Conservation (phyloP, 2,329 filamentous ascomycete species). For the Exophiala lecanii-corni region DNA sequence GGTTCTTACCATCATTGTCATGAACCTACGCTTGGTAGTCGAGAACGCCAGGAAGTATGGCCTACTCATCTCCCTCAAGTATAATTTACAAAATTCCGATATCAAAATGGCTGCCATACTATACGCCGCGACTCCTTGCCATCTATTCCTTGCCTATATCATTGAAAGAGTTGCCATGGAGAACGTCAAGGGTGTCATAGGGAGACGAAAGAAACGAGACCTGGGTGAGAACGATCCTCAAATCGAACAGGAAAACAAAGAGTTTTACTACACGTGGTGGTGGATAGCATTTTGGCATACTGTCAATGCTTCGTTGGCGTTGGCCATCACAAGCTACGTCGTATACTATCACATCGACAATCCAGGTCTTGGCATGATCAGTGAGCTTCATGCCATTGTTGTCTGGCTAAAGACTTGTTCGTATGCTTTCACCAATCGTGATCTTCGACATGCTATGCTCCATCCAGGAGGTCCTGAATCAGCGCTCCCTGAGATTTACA, state of each 20-base stretch:
- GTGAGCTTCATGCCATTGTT: conserved; percentile 85
- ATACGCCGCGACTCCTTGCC: conserved; percentile 83
- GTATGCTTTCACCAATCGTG: conserved; percentile 94
- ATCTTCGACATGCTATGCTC: conserved; percentile 84
- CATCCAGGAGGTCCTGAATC: conserved; percentile 66
- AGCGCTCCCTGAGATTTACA: conserved; percentile 75
- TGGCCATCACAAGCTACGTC: conserved; percentile 73
- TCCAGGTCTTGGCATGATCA: conserved; percentile 85
- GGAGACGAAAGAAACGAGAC: conserved; percentile 46
- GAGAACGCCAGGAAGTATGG: conserved; percentile 82
- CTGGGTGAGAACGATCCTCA: conserved; percentile 54
- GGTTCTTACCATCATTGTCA: conserved; percentile 87
- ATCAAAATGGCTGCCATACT: conserved; percentile 69
- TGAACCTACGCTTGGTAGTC: conserved; percentile 89
- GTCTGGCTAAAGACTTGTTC: conserved; percentile 96
- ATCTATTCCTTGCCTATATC: conserved; percentile 82
- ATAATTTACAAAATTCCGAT: conserved; percentile 77
- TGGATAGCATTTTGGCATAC: conserved; percentile 75
- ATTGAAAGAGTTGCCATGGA: conserved; percentile 81
- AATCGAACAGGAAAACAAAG: conserved; percentile 54
- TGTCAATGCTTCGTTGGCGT: conserved; percentile 75
- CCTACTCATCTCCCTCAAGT: conserved; percentile 84
- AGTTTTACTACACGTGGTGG: conserved; percentile 72
- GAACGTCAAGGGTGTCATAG: conserved; percentile 67
- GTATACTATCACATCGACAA: conserved; percentile 92